phyloP scores from a whole-genome alignment of 768 basidiomycete genomes.

The Mycena floridula region DNA sequence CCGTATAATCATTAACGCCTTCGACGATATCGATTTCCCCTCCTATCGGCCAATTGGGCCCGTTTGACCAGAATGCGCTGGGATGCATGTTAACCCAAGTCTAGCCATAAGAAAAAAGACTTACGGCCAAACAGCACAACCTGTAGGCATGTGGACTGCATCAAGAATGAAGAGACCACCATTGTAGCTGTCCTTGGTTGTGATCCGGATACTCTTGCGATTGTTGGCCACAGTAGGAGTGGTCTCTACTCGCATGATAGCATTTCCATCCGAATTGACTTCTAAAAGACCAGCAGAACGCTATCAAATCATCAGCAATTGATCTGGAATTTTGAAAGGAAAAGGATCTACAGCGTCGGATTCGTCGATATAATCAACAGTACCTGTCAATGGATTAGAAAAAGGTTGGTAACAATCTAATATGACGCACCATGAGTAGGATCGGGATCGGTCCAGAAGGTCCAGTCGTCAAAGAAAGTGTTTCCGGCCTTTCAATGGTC shows the following conservation, averaged over 20 bases:
- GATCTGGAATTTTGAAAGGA: neutral
- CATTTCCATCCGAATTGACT: conserved; percentile 67
- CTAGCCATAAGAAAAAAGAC: conserved; percentile 3
- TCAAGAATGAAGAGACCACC: conserved; percentile 77
- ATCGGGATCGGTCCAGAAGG: conserved; percentile 63
- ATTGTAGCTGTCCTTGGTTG: conserved; percentile 51
- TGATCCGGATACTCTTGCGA: conserved; percentile 76
- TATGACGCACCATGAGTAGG: conserved; percentile 61
- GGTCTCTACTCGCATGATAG: conserved; percentile 86
- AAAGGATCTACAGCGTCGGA: conserved; percentile 44
- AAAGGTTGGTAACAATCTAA: neutral
- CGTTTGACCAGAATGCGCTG: conserved; percentile 33
- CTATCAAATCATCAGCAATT: conserved; percentile 22
- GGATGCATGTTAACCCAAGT: neutral
- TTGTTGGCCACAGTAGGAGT: conserved; percentile 63
- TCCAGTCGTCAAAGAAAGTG: conserved; percentile 79
- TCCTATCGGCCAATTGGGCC: conserved; percentile 55
- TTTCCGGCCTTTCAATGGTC: conserved; percentile 42
- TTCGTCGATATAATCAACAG: conserved; percentile 63
- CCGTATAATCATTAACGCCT: conserved; percentile 75
- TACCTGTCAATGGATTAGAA: conserved; percentile 9
- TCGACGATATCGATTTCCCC: conserved; percentile 86
- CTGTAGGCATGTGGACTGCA: conserved; percentile 70
- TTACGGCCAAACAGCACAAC: conserved; percentile 58
- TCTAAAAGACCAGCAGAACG: conserved; percentile 51